Evolutionary conservation across 371 early-diverging fungal species (phyloP).

Genomic region (Mucor irregularis): DNA sequence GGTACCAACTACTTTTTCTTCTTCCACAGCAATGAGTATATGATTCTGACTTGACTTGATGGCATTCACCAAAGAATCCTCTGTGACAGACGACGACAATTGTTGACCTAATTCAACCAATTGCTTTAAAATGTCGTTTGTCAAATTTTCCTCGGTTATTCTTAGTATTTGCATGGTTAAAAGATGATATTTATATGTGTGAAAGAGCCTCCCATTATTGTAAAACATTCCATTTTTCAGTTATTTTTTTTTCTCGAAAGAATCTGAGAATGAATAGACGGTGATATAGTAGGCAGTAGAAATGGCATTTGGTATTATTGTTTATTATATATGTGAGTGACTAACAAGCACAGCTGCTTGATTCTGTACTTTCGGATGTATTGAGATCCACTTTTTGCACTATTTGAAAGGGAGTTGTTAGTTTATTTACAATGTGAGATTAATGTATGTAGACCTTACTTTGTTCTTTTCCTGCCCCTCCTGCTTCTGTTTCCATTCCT

Average conservation of each 20-base stretch:
- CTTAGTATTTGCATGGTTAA: background rate
- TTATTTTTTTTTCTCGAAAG: no score
- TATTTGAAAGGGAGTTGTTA: no score
- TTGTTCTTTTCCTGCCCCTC: conserved; percentile 31
- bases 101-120: conserved; percentile 12
- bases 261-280: background rate
- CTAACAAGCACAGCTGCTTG: conserved; percentile 35
- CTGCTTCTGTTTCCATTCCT: conserved; percentile 68
- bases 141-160: conserved; percentile 4
- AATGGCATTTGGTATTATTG: no score
- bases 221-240: no score
- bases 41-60: conserved; percentile 24
- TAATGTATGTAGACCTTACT: no score
- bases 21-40: conserved; percentile 23
- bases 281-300: no score
- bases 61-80: conserved; percentile 5
- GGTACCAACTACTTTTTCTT: conserved; percentile 27
- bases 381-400: conserved; percentile 40
- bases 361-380: conserved; percentile 21
- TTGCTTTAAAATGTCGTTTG: conserved; percentile 2
- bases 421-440: no score
- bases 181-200: no score
- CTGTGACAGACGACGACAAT: conserved; percentile 21
- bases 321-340: background rate
- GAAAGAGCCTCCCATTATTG: no score